phyloP scores from a whole-genome alignment of 2,329 filamentous ascomycete genomes.

The Penicillium sp. region DNA sequence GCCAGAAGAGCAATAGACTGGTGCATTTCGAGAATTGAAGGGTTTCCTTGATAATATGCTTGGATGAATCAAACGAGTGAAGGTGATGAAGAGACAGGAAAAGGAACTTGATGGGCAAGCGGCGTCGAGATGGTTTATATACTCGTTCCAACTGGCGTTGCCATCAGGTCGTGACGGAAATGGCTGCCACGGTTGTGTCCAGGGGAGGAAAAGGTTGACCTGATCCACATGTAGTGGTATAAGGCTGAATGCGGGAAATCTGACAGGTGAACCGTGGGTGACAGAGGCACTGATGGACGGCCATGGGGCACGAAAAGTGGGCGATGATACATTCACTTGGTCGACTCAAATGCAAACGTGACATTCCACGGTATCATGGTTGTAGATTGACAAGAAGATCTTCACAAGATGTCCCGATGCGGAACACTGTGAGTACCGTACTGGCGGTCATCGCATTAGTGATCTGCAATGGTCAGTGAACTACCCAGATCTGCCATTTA shows the following conservation, averaged over 20 bases:
- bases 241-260: constrained; percentile 21
- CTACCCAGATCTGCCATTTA: no score
- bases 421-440: no score
- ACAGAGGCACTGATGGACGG: constrained; percentile 17
- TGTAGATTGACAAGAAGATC: constrained; percentile 8
- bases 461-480: no score
- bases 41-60: constrained; percentile 15
- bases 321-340: constrained; percentile 17
- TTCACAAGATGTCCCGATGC: constrained; percentile 16
- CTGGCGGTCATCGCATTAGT: no score
- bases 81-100: constrained; percentile 15
- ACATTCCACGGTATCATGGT: constrained; percentile 31
- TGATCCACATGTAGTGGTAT: constrained; percentile 19
- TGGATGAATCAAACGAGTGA: constrained; percentile 24
- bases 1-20: constrained; percentile 37
- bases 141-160: constrained; percentile 7
- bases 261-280: constrained; percentile 17
- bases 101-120: not conserved
- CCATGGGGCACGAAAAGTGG: constrained; percentile 9
- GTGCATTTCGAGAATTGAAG: constrained; percentile 33
- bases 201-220: constrained; percentile 22
- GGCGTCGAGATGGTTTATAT: constrained; percentile 28
- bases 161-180: constrained; percentile 17
- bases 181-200: constrained; percentile 30
- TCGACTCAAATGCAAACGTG: constrained; percentile 25